Evolutionary conservation across 2,329 filamentous ascomycete species (phyloP), one percentile per base, ranked within the genome.

Genomic region (Karstenula rhodostoma): DNA sequence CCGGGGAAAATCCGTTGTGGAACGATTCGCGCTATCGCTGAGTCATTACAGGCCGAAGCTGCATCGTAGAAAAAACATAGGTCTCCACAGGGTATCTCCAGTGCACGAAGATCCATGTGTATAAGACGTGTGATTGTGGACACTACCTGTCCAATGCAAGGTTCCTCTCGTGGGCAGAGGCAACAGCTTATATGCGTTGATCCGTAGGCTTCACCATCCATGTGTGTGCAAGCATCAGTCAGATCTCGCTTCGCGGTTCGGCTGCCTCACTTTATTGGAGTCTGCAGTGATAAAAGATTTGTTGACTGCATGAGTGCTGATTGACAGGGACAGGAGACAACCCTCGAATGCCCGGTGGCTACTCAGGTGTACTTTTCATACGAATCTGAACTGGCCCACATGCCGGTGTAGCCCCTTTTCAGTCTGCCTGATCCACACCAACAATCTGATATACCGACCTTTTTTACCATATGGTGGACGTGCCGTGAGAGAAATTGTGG

Each of bases 281-380:
- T 32, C 23, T 23, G 57, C 53, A 43, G 64, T 40, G 67, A 65
- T 69, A 69, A 67, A 65, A 57, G 49, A 55, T 43, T 42, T 57
- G 56, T 48, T 50, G 60, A 57, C 54, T 62, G 57, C 59, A 64
- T 43, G 47, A 19, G 50, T 42, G 47, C 58, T 44, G 43, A 56
- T 58, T 44, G 48, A 52, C 55, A 48, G 49, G 60, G 57, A 54
- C 25, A 33, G 37, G 27, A 56, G 27, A 53, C 35, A n/a, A 33
- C 6, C 29, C 22, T 43, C 47, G 27, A 48, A 15, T 37, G 37
- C 53, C 50, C 51, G 33, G 4, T 27, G 35, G 35, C 23, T 32
- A 44, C n/a, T 32, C 15, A 47, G 46, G 19, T 9, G 6, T 12
- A 32, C 40, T 8, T 43, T n/a, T 35, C 22, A 48, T 40, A 44